phyloP scores from a whole-genome alignment of 1,284 basidiomycete genomes.

The Mrakiaceae sp. region DNA sequence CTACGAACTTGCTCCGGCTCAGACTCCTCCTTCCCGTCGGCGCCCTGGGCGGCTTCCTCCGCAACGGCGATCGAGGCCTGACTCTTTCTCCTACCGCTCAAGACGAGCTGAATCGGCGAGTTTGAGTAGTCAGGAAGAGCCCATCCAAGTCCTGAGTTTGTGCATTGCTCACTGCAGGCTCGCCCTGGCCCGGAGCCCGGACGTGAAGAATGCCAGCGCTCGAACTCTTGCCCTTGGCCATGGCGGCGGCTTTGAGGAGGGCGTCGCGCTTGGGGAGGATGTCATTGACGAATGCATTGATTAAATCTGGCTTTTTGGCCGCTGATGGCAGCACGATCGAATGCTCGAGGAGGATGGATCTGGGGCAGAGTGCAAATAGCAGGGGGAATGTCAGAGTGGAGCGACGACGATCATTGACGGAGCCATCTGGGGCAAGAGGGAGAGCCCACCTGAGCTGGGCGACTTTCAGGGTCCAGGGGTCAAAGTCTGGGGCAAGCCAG shows the following conservation, averaged over 20 bases:
- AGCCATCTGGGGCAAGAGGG: background rate
- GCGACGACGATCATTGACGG: background rate
- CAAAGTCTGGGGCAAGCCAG: slow-evolving; percentile 75
- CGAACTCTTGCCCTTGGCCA: slow-evolving; percentile 29
- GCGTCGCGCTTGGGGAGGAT: slow-evolving; percentile 46
- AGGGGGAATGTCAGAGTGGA: background rate
- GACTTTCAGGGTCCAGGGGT: slow-evolving; percentile 55
- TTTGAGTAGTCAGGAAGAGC: background rate
- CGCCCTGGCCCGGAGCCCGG: background rate
- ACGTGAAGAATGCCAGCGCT: slow-evolving; percentile 5
- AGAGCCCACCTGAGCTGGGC: slow-evolving; percentile 32
- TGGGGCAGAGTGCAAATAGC: slow-evolving; percentile 10
- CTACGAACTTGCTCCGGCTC: background rate
- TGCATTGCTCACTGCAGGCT: background rate
- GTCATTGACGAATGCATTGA: slow-evolving; percentile 65
- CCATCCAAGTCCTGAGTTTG: background rate
- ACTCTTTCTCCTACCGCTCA: background rate
- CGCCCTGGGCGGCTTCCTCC: background rate
- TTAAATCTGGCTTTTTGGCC: slow-evolving; percentile 75
- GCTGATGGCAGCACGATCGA: slow-evolving; percentile 62
- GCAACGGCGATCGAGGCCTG: too few relatives aligned
- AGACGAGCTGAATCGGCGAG: background rate
- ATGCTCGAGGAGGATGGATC: slow-evolving; percentile 62
- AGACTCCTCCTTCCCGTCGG: background rate
- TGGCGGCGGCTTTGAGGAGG: slow-evolving; percentile 27